These are phyloP conservation scores for Trypethelium eluteriae DNA, from an alignment of 495 filamentous ascomycete genomes.

Conservation along the genomic window DNA sequence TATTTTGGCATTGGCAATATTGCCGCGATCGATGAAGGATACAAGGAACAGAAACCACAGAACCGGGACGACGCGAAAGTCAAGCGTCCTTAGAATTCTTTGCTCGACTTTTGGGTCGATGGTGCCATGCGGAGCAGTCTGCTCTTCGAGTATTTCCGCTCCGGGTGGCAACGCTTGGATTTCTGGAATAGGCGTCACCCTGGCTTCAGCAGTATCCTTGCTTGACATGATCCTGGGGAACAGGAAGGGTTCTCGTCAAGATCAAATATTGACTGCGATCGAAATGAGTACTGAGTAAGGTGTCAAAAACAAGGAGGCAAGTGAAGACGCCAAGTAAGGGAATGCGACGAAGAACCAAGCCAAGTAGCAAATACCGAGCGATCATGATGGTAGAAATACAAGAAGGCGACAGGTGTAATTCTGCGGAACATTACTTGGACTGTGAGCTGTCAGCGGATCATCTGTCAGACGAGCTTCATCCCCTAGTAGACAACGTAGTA, in stretches of 20 bases:
- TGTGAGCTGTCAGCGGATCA: conserved; percentile 1
- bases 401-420: neutral
- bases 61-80: conserved; percentile 20
- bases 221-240: no score
- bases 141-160: neutral
- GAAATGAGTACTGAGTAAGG: neutral
- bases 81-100: conserved; percentile 17
- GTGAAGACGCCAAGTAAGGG: neutral
- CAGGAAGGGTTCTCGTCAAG: no score
- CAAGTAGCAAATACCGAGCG: neutral
- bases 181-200: no score
- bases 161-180: no score
- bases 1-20: conserved; percentile 19
- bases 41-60: conserved; percentile 19
- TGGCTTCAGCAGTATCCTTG: no score
- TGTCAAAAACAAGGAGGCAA: neutral
- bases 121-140: neutral
- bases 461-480: neutral
- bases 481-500: neutral
- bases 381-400: no score
- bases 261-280: no score
- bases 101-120: conserved; percentile 12
- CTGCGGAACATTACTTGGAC: neutral
- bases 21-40: conserved; percentile 20
- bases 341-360: neutral